These are phyloP conservation scores for Globisporangium heterothallicum DNA, from an alignment of 352 stramenopile genomes.

Conservation along the genomic window DNA sequence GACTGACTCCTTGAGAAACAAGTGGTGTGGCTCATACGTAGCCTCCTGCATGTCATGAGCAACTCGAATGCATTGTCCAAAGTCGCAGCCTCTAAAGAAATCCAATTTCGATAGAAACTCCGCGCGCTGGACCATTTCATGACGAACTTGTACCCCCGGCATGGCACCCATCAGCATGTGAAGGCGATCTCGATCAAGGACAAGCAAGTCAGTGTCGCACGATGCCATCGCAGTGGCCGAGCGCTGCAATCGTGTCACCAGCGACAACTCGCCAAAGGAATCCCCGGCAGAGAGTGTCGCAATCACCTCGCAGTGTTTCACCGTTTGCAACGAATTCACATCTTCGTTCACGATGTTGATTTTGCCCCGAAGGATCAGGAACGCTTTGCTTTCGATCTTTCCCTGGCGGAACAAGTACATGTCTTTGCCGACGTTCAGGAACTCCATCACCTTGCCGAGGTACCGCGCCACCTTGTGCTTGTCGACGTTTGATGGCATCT, in stretches of 20 bases:
- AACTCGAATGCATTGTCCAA: slow-evolving; percentile 68
- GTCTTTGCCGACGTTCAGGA: slow-evolving; percentile 46
- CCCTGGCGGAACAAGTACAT: slow-evolving; percentile 63
- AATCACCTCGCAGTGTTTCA: slow-evolving; percentile 56
- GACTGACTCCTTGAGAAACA: slow-evolving; percentile 49
- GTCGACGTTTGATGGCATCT: slow-evolving; percentile 40
- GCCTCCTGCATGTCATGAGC: slow-evolving; percentile 60
- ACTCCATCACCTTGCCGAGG: slow-evolving; percentile 44
- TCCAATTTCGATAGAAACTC: slow-evolving; percentile 55
- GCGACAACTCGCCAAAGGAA: slow-evolving; percentile 67
- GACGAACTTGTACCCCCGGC: slow-evolving; percentile 58
- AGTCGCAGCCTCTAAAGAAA: slow-evolving; percentile 55
- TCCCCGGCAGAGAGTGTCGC: slow-evolving; percentile 59
- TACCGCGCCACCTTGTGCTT: slow-evolving; percentile 44
- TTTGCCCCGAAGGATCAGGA: slow-evolving; percentile 67
- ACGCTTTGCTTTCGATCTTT: slow-evolving; percentile 69
- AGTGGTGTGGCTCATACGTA: slow-evolving; percentile 46
- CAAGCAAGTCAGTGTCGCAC: slow-evolving; percentile 61
- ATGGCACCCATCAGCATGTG: slow-evolving; percentile 25
- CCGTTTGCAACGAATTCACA: slow-evolving; percentile 21
- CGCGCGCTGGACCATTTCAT: slow-evolving; percentile 65
- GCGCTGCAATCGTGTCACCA: slow-evolving; percentile 63
- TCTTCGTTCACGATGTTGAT: slow-evolving; percentile 82
- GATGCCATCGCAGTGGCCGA: slow-evolving; percentile 60
- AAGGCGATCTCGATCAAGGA: slow-evolving; percentile 65